A percentile compares a stretch with the other conserved stretches of the same genome.
phyloP scores from a whole-genome alignment of 1,284 basidiomycete species.

The Puccinia horiana region DNA sequence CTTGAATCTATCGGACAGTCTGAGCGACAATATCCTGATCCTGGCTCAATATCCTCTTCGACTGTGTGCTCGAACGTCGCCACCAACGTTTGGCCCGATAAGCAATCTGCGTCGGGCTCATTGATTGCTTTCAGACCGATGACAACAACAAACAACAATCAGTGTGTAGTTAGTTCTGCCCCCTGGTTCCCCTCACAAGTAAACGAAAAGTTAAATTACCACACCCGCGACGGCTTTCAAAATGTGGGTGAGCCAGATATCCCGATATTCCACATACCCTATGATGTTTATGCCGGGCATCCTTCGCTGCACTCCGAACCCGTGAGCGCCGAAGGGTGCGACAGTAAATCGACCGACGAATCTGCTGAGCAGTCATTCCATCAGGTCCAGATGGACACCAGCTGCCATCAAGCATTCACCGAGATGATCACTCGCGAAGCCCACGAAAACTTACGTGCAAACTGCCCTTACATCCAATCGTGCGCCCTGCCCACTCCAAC shows the following conservation, averaged over 20 bases:
- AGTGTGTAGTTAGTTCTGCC: background rate
- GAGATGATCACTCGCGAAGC: background rate
- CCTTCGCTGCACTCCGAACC: background rate
- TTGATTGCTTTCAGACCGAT: conserved; percentile 9
- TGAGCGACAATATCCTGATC: conserved; percentile 5
- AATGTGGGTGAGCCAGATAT: background rate
- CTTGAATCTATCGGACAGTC: conserved; percentile 1
- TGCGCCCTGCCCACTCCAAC: background rate
- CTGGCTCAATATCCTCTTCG: background rate
- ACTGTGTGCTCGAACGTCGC: background rate
- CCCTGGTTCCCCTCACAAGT: background rate
- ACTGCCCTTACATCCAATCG: background rate
- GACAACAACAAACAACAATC: background rate
- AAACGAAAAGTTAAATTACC: conserved; percentile 10
- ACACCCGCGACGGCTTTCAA: background rate
- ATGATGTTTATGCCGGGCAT: conserved; percentile 8
- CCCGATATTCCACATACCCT: conserved; percentile 34
- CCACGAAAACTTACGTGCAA: background rate
- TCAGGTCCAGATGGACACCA: background rate
- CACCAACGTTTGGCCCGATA: background rate
- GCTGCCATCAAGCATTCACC: background rate
- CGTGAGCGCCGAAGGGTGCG: background rate
- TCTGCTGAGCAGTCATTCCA: conserved; percentile 18
- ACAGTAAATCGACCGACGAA: background rate
- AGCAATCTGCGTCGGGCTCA: conserved; percentile 11